These are phyloP conservation scores for Cytospora mali DNA, from an alignment of 2,329 filamentous ascomycete species.

Conservation along the genomic window DNA sequence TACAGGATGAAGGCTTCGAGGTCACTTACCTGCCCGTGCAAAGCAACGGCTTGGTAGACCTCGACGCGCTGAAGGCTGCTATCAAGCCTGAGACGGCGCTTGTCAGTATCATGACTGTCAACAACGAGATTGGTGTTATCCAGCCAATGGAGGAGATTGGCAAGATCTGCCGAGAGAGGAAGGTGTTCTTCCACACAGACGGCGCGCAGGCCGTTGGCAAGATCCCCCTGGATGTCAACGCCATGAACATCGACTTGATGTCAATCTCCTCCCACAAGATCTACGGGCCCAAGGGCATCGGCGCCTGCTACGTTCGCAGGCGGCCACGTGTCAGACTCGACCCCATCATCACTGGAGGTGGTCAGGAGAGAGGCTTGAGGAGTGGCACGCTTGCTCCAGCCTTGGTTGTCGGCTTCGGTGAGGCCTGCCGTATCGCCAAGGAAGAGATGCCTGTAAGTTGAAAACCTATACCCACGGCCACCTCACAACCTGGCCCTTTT, in stretches of 20 bases:
- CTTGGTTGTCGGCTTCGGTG: conserved; percentile 88
- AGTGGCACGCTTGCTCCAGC: conserved; percentile 92
- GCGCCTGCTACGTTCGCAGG: conserved; percentile 92
- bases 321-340: conserved; percentile 92
- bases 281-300: conserved; percentile 95
- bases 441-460: conserved; percentile 84
- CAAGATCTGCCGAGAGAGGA: conserved; percentile 84
- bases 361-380: conserved; percentile 91
- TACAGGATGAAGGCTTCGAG: conserved; percentile 95
- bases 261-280: conserved; percentile 99
- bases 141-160: conserved; percentile 94
- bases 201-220: conserved; percentile 98
- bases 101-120: conserved; percentile 98
- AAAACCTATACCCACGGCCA: too few relatives aligned
- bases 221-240: conserved; percentile 94
- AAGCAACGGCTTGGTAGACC: conserved; percentile 79
- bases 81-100: conserved; percentile 89
- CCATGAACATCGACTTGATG: conserved; percentile 98
- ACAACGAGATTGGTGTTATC: conserved; percentile 99
- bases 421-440: conserved; percentile 89
- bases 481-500: conserved; percentile 18
- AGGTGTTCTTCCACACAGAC: conserved; percentile 98
- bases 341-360: conserved; percentile 93
- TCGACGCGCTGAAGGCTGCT: conserved; percentile 83
- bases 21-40: conserved; percentile 96